phyloP scores from a whole-genome alignment of 768 basidiomycete species.

The Leccinum uliginosum region DNA sequence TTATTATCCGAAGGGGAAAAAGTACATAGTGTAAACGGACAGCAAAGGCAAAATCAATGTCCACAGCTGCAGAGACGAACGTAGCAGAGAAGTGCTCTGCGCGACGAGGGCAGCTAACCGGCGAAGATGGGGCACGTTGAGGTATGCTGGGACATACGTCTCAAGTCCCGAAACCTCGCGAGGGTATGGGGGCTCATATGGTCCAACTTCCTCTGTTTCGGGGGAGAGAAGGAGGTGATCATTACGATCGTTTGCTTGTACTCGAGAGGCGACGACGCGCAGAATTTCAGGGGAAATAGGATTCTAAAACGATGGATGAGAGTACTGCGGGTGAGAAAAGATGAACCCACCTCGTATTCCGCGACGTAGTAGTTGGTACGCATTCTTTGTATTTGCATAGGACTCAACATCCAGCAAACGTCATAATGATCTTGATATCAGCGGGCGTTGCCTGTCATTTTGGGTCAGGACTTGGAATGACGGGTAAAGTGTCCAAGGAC shows the following conservation, averaged over 20 bases:
- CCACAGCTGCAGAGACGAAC: no score
- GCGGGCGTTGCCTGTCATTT: conserved; percentile 72
- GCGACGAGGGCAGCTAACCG: conserved; percentile 84
- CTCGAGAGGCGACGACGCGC: conserved; percentile 92
- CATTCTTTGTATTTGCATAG: conserved; percentile 99
- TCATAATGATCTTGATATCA: conserved; percentile 99
- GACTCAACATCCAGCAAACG: conserved; percentile 99
- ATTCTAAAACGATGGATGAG: conserved; percentile 46
- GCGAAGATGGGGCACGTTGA: conserved; percentile 85
- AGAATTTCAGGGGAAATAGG: conserved; percentile 97
- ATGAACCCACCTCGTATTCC: conserved; percentile 82
- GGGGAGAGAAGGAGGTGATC: conserved; percentile 95
- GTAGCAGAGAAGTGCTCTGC: conserved; percentile 41
- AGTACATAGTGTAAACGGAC: conserved; percentile 20
- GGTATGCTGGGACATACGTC: conserved; percentile 91
- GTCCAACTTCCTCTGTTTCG: conserved; percentile 95
- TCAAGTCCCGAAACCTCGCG: conserved; percentile 94
- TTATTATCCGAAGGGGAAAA: conserved; percentile 15
- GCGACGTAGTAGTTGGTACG: conserved; percentile 99
- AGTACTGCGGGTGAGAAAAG: neutral
- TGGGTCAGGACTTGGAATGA: neutral
- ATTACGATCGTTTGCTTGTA: conserved; percentile 93
- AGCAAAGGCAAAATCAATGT: conserved; percentile 7
- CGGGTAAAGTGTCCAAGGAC: conserved; percentile 35
- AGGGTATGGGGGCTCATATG: conserved; percentile 89